These are phyloP conservation scores for Penicillium rolfsii DNA, from an alignment of 2,329 filamentous ascomycete species.

Conservation along the genomic window DNA sequence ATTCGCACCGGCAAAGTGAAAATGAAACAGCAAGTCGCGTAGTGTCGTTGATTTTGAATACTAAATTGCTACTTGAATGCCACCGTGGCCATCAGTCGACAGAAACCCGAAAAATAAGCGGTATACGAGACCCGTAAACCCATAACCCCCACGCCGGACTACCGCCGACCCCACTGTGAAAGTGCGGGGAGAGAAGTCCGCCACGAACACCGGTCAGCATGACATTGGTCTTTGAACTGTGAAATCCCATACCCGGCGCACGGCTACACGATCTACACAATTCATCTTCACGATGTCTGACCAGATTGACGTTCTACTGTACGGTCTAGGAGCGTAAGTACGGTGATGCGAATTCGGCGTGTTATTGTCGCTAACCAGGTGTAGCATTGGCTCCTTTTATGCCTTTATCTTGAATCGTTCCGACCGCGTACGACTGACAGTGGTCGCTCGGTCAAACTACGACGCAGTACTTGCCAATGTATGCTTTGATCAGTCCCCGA, in stretches of 20 bases:
- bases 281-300: constrained; percentile 29
- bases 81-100: background rate
- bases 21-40: no score
- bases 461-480: constrained; percentile 48
- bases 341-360: background rate
- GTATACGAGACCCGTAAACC: constrained; percentile 10
- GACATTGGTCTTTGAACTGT: background rate
- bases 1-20: background rate
- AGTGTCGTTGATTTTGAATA: no score
- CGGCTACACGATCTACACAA: background rate
- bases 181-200: constrained; percentile 3
- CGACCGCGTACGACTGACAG: constrained; percentile 46
- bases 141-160: constrained; percentile 13
- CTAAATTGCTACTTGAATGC: background rate
- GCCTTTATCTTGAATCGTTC: constrained; percentile 56
- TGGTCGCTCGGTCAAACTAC: constrained; percentile 53
- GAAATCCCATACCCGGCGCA: background rate
- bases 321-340: constrained; percentile 59
- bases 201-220: background rate
- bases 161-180: background rate
- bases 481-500: constrained; percentile 2
- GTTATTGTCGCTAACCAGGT: background rate
- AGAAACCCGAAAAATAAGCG: background rate
- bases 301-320: constrained; percentile 52
- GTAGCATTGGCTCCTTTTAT: constrained; percentile 62